Conservation (phyloP, 2,329 filamentous ascomycete genomes). For the Falciphora oryzae region DNA sequence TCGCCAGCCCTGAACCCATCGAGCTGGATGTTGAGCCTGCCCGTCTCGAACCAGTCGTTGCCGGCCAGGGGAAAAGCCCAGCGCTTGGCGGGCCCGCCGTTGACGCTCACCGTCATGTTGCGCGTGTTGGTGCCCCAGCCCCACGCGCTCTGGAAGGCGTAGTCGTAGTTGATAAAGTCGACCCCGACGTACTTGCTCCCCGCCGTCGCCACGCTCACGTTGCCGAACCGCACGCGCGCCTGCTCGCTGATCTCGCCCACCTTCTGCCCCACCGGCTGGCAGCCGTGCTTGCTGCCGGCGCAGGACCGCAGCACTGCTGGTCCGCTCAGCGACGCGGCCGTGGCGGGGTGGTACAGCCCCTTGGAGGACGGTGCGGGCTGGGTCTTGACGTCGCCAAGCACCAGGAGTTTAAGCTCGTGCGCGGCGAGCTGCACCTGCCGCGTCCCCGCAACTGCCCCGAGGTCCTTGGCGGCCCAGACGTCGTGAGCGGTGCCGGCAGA, state of each 20-base stretch:
- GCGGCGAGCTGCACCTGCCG: conserved; percentile 27
- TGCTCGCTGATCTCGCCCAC: conserved; percentile 30
- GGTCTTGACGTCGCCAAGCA: conserved; percentile 29
- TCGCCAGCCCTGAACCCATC: conserved; percentile 38
- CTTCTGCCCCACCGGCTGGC: conserved; percentile 37
- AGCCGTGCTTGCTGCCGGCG: conserved; percentile 25
- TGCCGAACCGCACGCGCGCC: conserved; percentile 27
- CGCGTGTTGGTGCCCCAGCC: conserved; percentile 40
- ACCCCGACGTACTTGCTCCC: conserved; percentile 37
- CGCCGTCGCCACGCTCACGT: conserved; percentile 22
- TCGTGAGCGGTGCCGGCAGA: conserved; percentile 31
- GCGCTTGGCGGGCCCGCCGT: conserved; percentile 33
- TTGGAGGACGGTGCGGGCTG: conserved; percentile 17
- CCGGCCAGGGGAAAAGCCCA: conserved; percentile 46
- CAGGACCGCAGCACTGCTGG: conserved; percentile 30
- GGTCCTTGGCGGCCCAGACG: conserved; percentile 32
- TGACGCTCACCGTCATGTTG: conserved; percentile 45
- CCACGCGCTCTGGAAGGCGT: conserved; percentile 36
- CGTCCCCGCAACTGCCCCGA: conserved; percentile 26
- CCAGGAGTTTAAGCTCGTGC: conserved; percentile 34
- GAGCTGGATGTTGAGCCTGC: conserved; percentile 36
- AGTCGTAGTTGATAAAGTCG: conserved; percentile 48
- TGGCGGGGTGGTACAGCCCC: conserved; percentile 33
- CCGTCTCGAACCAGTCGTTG: conserved; percentile 44
- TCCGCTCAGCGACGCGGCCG: conserved; percentile 30